phyloP scores from a whole-genome alignment of 768 basidiomycete genomes.

The Pulveroboletus sp. region DNA sequence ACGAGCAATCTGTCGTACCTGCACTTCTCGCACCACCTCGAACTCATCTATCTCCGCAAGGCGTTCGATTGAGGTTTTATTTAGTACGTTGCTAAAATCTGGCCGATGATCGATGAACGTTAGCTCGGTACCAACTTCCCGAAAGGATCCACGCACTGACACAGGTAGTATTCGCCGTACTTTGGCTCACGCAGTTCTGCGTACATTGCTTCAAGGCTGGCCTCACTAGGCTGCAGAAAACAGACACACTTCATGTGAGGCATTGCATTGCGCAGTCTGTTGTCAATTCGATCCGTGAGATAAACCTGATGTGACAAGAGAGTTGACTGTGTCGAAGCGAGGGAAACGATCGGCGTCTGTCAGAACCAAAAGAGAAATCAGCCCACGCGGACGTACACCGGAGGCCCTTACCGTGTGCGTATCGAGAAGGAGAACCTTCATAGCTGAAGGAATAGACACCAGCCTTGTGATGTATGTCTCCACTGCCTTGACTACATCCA shows the following conservation, averaged over 20 bases:
- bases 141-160: slow-evolving; percentile 80
- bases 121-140: slow-evolving; percentile 16
- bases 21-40: slow-evolving; percentile 94
- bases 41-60: slow-evolving; percentile 93
- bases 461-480: slow-evolving; percentile 91
- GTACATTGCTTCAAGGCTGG: slow-evolving; percentile 79
- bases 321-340: slow-evolving; percentile 90
- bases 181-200: slow-evolving; percentile 84
- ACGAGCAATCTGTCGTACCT: slow-evolving; percentile 48
- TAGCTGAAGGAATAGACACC: slow-evolving; percentile 77
- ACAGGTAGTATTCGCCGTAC: slow-evolving; percentile 98
- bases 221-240: slow-evolving; percentile 79
- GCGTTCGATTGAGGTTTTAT: slow-evolving; percentile 85
- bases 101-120: slow-evolving; percentile 5
- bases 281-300: slow-evolving; percentile 96
- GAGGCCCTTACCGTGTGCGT: slow-evolving; percentile 72
- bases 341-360: slow-evolving; percentile 94
- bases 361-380: slow-evolving; percentile 6
- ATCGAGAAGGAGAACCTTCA: slow-evolving; percentile 96
- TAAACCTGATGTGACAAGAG: slow-evolving; percentile 95
- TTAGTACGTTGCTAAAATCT: slow-evolving; percentile 96
- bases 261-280: slow-evolving; percentile 85
- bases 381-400: background rate
- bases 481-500: slow-evolving; percentile 96
- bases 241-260: slow-evolving; percentile 97